These are phyloP conservation scores for Pholiota microspora DNA, from an alignment of 768 basidiomycete genomes.

Conservation along the genomic window DNA sequence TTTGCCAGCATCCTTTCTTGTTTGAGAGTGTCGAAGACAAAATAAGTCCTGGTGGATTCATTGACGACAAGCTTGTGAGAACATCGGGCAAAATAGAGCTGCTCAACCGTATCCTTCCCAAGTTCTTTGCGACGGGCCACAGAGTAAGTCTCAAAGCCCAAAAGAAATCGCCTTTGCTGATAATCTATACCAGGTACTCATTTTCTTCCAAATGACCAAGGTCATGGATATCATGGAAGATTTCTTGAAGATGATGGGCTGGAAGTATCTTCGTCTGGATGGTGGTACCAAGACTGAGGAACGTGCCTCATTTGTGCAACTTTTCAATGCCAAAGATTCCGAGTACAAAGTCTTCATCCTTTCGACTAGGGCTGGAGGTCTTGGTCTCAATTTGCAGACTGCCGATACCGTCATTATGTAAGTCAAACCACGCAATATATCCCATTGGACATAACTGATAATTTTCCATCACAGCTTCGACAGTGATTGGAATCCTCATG, in stretches of 20 bases:
- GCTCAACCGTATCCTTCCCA: conserved; percentile 87
- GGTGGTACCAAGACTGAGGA: conserved; percentile 97
- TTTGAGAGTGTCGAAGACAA: conserved; percentile 95
- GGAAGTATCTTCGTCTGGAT: conserved; percentile 90
- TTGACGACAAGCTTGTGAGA: conserved; percentile 84
- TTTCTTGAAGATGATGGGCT: conserved; percentile 84
- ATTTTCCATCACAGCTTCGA: conserved; percentile 53
- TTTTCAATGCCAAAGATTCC: conserved; percentile 88
- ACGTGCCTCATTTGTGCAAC: conserved; percentile 79
- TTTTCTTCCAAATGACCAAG: conserved; percentile 99
- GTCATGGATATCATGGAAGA: conserved; percentile 99
- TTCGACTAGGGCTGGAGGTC: conserved; percentile 90
- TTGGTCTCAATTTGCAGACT: conserved; percentile 93
- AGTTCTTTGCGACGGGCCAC: conserved; percentile 90
- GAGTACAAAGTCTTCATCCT: conserved; percentile 91
- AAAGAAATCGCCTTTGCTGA: too few species aligned
- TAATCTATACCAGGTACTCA: conserved; percentile 64
- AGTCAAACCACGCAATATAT: conserved; percentile 23
- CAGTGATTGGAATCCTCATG: conserved; percentile 95
- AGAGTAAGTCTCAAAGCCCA: conserved; percentile 68
- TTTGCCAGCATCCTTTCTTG: conserved; percentile 96
- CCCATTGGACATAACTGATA: not conserved
- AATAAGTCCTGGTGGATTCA: conserved; percentile 77
- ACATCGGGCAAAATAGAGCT: conserved; percentile 94
- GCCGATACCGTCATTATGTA: conserved; percentile 96